Conservation (phyloP, 2,329 filamentous ascomycete genomes). For the Calonectria hawksworthii region DNA sequence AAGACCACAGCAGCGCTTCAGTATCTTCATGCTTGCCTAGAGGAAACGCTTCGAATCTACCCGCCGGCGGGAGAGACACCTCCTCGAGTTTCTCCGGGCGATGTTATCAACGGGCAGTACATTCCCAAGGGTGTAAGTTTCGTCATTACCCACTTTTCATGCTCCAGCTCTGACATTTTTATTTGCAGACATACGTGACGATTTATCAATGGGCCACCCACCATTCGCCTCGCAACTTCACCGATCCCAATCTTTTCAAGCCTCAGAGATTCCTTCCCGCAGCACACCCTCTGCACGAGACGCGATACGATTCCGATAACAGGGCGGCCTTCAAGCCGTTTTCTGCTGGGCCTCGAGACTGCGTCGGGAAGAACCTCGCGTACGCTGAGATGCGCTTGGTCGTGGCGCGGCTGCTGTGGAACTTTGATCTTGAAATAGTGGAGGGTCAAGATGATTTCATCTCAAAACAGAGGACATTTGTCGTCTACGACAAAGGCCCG, state of each 20-base stretch:
- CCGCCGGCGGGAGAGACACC: neutral
- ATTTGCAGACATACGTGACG: neutral
- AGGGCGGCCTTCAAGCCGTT: conserved; percentile 1
- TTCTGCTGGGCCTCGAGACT: neutral
- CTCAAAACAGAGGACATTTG: neutral
- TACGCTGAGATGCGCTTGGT: conserved; percentile 1
- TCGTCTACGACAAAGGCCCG: neutral
- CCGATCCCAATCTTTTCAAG: neutral
- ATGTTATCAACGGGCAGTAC: neutral
- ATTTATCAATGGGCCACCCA: neutral
- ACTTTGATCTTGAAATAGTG: neutral
- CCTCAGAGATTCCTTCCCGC: neutral
- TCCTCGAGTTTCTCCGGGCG: neutral
- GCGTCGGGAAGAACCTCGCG: neutral
- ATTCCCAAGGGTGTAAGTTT: neutral
- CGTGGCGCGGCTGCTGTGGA: neutral
- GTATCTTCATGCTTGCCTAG: neutral
- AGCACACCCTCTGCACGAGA: neutral
- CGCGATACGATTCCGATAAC: neutral
- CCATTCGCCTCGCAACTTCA: neutral
- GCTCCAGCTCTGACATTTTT: neutral
- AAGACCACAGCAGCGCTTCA: neutral
- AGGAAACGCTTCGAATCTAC: neutral
- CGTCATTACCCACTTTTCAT: neutral
- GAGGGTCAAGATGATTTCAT: neutral